Evolutionary conservation across 108 stramenopile genomes (phyloP).

Genomic region (Parmales sp.): DNA sequence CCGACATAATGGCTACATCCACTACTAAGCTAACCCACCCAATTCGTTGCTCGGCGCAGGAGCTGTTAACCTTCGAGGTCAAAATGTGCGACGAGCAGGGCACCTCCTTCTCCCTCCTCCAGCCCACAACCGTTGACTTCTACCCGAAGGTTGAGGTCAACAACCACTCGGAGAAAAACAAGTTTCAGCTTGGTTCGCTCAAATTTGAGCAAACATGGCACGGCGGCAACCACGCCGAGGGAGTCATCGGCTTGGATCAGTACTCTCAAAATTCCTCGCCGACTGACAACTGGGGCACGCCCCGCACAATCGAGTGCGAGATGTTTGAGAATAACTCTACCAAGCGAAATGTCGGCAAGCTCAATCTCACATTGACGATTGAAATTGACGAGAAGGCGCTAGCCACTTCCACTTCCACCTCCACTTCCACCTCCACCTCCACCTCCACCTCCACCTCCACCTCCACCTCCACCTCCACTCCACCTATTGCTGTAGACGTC

Average conservation of each 20-base stretch:
- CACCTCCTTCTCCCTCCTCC: not conserved
- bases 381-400: not conserved
- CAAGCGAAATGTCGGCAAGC: not conserved
- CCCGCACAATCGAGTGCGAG: not conserved
- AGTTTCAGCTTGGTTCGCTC: not conserved
- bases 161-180: not conserved
- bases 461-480: too few relatives aligned
- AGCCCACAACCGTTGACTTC: not conserved
- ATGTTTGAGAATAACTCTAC: not conserved
- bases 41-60: too few relatives aligned
- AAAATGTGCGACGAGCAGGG: not conserved
- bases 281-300: not conserved
- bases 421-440: too few relatives aligned
- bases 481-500: too few relatives aligned
- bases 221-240: not conserved
- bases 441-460: too few relatives aligned
- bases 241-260: not conserved
- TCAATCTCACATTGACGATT: not conserved
- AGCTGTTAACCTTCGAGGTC: not conserved
- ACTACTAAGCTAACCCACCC: too few relatives aligned
- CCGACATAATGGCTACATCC: too few relatives aligned
- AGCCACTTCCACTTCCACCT: too few relatives aligned
- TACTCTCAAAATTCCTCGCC: not conserved
- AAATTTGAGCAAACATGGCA: not conserved
- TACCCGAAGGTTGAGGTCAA: not conserved